phyloP scores from a whole-genome alignment of 805 yeast genomes.

The Monosporozyma servazzii region DNA sequence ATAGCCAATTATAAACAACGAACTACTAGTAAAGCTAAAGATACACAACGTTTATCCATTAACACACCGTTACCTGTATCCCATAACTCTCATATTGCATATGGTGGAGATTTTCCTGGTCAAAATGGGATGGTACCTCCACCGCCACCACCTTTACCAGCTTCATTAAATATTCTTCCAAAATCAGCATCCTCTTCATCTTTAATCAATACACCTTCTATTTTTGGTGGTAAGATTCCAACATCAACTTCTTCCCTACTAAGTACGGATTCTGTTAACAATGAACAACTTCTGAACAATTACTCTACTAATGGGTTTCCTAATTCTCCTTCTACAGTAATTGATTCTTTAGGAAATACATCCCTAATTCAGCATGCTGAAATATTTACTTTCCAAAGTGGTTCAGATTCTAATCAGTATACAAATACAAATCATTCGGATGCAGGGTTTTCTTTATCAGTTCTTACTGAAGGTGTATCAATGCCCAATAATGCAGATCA shows the following conservation, averaged over 20 bases:
- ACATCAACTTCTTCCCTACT: not conserved
- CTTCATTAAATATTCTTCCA: not conserved
- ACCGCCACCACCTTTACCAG: not conserved
- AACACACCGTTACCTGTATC: not conserved
- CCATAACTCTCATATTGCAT: not conserved
- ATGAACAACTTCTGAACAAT: not conserved
- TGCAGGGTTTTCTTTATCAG: not conserved
- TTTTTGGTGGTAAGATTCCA: not conserved
- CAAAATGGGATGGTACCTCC: not conserved
- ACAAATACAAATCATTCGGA: not conserved
- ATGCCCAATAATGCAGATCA: not conserved
- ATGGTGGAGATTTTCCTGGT: not conserved
- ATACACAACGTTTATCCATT: not conserved
- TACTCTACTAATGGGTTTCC: not conserved
- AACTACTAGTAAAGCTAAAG: not conserved
- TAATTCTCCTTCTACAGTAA: not conserved
- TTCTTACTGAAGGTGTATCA: not conserved
- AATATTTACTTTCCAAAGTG: not conserved
- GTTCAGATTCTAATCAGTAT: not conserved
- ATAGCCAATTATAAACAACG: not conserved
- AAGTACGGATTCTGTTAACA: not conserved
- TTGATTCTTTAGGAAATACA: not conserved
- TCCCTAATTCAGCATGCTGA: not conserved
- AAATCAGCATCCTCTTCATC: not conserved
- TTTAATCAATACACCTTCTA: not conserved